These are phyloP conservation scores for Microstroma glucosiphilum DNA, from an alignment of 1,284 basidiomycete genomes.

Conservation along the genomic window DNA sequence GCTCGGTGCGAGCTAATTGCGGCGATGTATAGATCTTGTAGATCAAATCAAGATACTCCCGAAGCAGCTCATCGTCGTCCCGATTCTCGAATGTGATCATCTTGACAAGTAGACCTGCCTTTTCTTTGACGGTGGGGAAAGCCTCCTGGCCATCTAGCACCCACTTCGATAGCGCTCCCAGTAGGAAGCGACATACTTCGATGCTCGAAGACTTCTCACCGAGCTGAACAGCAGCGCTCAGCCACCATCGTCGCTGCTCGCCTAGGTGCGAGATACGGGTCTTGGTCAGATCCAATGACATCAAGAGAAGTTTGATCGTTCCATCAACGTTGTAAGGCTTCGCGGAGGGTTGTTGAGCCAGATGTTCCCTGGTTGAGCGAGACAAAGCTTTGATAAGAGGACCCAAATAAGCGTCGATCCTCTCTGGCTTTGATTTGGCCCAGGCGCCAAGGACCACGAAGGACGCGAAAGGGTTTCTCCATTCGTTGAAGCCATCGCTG, in stretches of 20 bases:
- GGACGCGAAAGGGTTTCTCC: conserved; percentile 68
- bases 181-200: conserved; percentile 73
- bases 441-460: conserved; percentile 83
- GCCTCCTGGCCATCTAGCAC: conserved; percentile 59
- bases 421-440: conserved; percentile 74
- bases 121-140: conserved; percentile 86
- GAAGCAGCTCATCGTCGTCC: conserved; percentile 68
- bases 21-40: conserved; percentile 91
- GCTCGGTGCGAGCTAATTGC: conserved; percentile 76
- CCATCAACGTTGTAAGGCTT: conserved; percentile 22
- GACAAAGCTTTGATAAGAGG: conserved; percentile 77
- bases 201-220: conserved; percentile 87
- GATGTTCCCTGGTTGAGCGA: conserved; percentile 82
- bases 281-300: conserved; percentile 56
- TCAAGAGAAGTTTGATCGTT: conserved; percentile 54
- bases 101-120: conserved; percentile 78
- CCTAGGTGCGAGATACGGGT: conserved; percentile 56
- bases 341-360: conserved; percentile 47
- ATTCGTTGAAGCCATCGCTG: conserved; percentile 71
- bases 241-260: conserved; percentile 62
- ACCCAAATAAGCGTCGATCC: conserved; percentile 70
- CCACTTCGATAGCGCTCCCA: conserved; percentile 85
- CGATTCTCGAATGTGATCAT: conserved; percentile 78
- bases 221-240: conserved; percentile 68
- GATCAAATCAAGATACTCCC: conserved; percentile 81